Conservation (phyloP, 169 alveolate genomes). For the Babesia gibsoni region DNA sequence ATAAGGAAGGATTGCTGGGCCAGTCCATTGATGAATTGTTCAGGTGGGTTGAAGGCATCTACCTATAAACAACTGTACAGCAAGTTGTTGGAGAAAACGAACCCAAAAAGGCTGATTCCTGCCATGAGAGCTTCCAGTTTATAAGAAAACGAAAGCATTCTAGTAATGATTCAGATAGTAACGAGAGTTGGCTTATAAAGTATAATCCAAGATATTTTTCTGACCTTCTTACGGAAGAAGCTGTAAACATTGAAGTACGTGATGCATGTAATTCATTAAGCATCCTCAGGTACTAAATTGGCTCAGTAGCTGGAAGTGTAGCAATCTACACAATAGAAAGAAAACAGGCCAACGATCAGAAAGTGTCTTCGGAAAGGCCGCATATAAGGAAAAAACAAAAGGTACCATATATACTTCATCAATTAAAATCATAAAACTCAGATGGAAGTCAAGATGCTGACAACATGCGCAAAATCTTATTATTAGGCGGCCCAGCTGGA, state of each 20-base stretch:
- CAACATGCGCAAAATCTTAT: constrained; percentile 41
- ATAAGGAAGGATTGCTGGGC: constrained; percentile 6
- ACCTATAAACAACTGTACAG: constrained; percentile 1
- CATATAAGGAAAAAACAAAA: neutral
- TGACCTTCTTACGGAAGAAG: constrained; percentile 69
- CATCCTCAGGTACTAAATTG: constrained; percentile 30
- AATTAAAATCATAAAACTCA: neutral
- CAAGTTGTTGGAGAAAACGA: constrained; percentile 30
- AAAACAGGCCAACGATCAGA: neutral
- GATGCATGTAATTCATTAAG: neutral
- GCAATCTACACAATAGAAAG: neutral
- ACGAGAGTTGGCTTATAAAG: constrained; percentile 62
- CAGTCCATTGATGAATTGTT: constrained; percentile 47
- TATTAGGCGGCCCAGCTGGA: constrained; percentile 78
- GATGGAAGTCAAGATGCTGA: neutral
- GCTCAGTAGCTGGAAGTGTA: constrained; percentile 59
- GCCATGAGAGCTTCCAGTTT: neutral
- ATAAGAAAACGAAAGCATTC: constrained; percentile 18
- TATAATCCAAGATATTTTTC: constrained; percentile 72
- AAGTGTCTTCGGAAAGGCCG: neutral
- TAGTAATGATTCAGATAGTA: neutral
- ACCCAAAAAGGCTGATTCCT: neutral
- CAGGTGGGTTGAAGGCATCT: constrained; percentile 10
- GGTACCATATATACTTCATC: neutral
- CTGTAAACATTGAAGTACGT: constrained; percentile 68